Evolutionary conservation across 306 rosid species (phyloP).

Genomic region (Hylodesmum podocarpum): DNA sequence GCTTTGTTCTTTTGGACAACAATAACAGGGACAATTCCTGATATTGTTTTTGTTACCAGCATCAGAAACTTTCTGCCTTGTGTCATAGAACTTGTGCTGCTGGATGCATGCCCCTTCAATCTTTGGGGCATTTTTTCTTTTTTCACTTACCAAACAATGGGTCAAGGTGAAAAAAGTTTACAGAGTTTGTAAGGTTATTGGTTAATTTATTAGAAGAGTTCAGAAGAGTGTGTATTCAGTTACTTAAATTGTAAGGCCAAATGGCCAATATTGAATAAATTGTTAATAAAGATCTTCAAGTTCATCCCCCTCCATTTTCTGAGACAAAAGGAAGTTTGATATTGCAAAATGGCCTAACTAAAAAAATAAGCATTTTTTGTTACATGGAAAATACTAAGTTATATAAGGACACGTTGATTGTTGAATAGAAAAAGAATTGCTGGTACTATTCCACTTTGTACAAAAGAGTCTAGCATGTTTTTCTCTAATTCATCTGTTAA

Average conservation of each 20-base stretch:
- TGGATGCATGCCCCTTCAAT: background rate
- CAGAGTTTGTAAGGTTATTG: conserved; percentile 6
- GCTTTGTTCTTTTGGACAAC: conserved; percentile 13
- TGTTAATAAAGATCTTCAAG: background rate
- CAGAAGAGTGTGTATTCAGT: conserved; percentile 25
- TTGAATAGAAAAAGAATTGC: background rate
- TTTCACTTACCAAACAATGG: conserved; percentile 25
- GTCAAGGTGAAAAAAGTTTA: conserved; percentile 33
- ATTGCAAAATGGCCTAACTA: background rate
- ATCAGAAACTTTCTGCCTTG: background rate
- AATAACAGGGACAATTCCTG: conserved; percentile 19
- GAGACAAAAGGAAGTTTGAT: background rate
- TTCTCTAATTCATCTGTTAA: background rate
- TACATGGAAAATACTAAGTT: background rate
- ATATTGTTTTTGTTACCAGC: conserved; percentile 2
- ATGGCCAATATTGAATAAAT: background rate
- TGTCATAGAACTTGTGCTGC: background rate
- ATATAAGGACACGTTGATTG: background rate
- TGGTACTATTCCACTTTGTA: background rate
- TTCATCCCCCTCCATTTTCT: background rate
- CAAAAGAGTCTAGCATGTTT: background rate
- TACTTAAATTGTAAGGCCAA: conserved; percentile 14
- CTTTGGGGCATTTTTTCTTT: conserved; percentile 21
- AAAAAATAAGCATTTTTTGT: background rate
- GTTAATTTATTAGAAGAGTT: conserved; percentile 12